phyloP scores from a whole-genome alignment of 805 yeast species.

The Candida piceae region DNA sequence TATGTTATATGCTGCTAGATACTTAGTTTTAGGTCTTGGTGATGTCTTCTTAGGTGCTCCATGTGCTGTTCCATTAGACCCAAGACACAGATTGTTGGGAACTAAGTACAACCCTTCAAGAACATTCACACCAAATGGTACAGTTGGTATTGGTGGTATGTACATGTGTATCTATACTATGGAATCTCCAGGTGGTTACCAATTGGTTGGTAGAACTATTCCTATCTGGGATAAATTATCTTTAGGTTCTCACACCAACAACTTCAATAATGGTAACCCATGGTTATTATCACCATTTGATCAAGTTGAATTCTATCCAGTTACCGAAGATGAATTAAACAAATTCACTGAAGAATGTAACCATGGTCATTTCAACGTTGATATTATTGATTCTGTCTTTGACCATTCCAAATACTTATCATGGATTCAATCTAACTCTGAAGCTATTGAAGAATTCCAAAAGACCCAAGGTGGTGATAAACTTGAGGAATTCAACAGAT shows the following conservation, averaged over 20 bases:
- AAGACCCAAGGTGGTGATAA: slow-evolving; percentile 72
- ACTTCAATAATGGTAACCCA: slow-evolving; percentile 49
- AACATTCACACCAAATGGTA: slow-evolving; percentile 93
- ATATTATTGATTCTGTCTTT: slow-evolving; percentile 71
- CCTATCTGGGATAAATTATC: slow-evolving; percentile 97
- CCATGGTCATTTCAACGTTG: slow-evolving; percentile 75
- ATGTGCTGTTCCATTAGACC: slow-evolving; percentile 97
- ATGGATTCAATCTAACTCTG: slow-evolving; percentile 73
- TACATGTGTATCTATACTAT: slow-evolving; percentile 98
- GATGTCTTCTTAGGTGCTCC: slow-evolving; percentile 98
- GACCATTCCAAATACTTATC: slow-evolving; percentile 72
- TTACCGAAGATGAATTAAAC: slow-evolving; percentile 78
- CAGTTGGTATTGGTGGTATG: slow-evolving; percentile 98
- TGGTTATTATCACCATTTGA: slow-evolving; percentile 93
- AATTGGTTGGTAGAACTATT: slow-evolving; percentile 90
- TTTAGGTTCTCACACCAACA: slow-evolving; percentile 57
- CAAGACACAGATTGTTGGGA: slow-evolving; percentile 89
- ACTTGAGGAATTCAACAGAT: slow-evolving; percentile 75
- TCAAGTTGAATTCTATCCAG: slow-evolving; percentile 92
- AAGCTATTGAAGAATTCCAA: slow-evolving; percentile 66
- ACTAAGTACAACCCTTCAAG: slow-evolving; percentile 95
- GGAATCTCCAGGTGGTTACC: slow-evolving; percentile 99
- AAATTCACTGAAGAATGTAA: slow-evolving; percentile 62
- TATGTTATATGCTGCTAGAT: slow-evolving; percentile 84
- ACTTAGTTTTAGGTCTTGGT: slow-evolving; percentile 90